phyloP scores from a whole-genome alignment of 306 rosid genomes.

The Ochetophila trinervis region DNA sequence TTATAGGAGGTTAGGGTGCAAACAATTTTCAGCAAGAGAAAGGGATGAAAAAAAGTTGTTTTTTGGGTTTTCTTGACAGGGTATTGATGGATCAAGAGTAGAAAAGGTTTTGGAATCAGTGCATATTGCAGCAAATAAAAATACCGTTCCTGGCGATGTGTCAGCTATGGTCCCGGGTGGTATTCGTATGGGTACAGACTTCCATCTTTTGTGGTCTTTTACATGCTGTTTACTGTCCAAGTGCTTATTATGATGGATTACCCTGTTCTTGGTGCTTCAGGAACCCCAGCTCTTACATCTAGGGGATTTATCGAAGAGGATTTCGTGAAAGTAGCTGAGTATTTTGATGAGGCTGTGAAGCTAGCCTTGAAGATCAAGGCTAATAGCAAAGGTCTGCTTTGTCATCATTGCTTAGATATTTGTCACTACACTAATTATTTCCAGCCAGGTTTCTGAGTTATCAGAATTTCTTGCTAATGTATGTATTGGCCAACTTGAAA shows the following conservation, averaged over 20 bases:
- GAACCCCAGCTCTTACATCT: slow-evolving; percentile 94
- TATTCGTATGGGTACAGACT: slow-evolving; percentile 78
- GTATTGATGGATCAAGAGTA: slow-evolving; percentile 92
- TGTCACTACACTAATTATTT: slow-evolving; percentile 3
- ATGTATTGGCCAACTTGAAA: slow-evolving; percentile 13
- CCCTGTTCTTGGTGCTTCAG: slow-evolving; percentile 36
- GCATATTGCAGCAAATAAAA: slow-evolving; percentile 93
- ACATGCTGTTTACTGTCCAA: slow-evolving; percentile 12
- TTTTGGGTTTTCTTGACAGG: slow-evolving; percentile 43
- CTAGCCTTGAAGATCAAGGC: slow-evolving; percentile 83
- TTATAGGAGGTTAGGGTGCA: neutral
- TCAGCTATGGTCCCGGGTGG: slow-evolving; percentile 99
- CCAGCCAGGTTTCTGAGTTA: neutral
- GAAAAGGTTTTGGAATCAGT: slow-evolving; percentile 87
- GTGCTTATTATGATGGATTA: slow-evolving; percentile 13
- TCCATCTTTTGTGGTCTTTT: slow-evolving; percentile 5
- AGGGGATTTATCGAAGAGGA: slow-evolving; percentile 86
- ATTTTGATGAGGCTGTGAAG: slow-evolving; percentile 77
- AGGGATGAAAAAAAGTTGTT: slow-evolving; percentile 1
- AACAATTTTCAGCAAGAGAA: slow-evolving; percentile 9
- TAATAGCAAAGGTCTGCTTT: slow-evolving; percentile 51
- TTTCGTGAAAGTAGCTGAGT: slow-evolving; percentile 79
- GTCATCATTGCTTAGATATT: neutral
- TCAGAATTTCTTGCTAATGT: slow-evolving; percentile 9
- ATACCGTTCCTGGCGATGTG: slow-evolving; percentile 95